These are phyloP conservation scores for Solanum hybrid DNA, from an alignment of 305 asterid species.

Conservation along the genomic window DNA sequence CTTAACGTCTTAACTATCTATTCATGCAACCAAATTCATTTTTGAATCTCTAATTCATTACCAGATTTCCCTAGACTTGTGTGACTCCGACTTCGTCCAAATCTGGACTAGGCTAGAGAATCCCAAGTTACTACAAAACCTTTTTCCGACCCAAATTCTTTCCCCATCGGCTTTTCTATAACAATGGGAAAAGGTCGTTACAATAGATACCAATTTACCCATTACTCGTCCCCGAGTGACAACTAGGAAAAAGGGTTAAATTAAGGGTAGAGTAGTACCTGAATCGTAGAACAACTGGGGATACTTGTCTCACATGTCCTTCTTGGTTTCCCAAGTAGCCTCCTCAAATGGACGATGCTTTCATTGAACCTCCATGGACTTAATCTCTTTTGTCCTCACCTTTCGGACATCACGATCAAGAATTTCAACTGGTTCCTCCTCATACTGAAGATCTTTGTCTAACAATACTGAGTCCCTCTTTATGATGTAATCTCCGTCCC, in stretches of 20 bases:
- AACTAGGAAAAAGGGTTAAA: neutral
- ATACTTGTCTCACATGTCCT: neutral
- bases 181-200: neutral
- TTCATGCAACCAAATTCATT: neutral
- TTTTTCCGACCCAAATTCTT: neutral
- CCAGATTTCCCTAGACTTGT: neutral
- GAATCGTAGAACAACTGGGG: neutral
- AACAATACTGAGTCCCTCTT: neutral
- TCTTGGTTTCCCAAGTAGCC: neutral
- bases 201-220: neutral
- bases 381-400: neutral
- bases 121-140: neutral
- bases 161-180: neutral
- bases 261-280: neutral
- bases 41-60: neutral
- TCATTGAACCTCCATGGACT: neutral
- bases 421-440: neutral
- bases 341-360: neutral
- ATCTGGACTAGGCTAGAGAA: neutral
- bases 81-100: neutral
- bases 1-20: neutral
- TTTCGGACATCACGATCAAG: neutral
- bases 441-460: neutral
- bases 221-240: neutral
- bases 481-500: neutral